Percentiles rank a stretch among this genome's conserved stretches.
Evolutionary conservation across 2,329 filamentous ascomycete species (phyloP).

Genomic region (Onygenales sp.): DNA sequence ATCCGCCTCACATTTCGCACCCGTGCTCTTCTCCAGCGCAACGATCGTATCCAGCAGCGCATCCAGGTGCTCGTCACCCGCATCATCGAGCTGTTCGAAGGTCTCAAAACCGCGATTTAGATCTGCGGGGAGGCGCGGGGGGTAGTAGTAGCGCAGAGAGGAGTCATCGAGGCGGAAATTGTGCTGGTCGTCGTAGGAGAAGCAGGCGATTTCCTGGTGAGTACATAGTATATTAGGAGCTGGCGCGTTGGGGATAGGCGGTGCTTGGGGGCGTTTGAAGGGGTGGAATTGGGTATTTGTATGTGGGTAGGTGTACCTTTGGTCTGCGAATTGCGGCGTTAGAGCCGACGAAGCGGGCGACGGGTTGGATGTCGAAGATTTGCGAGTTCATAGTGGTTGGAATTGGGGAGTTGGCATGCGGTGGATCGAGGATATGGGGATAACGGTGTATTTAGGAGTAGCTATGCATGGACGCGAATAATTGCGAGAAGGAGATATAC

Average conservation of each 20-base stretch:
- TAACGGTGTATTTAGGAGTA: not conserved
- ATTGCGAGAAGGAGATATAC: no score
- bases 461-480: not conserved
- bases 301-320: slow-evolving; percentile 42
- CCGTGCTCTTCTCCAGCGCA: slow-evolving; percentile 59
- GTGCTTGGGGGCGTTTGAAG: not conserved
- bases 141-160: slow-evolving; percentile 82
- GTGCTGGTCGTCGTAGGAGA: slow-evolving; percentile 85
- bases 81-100: slow-evolving; percentile 76
- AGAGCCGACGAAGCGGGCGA: slow-evolving; percentile 56
- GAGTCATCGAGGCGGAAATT: slow-evolving; percentile 65
- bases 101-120: slow-evolving; percentile 71
- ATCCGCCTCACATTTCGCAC: slow-evolving; percentile 61
- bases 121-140: slow-evolving; percentile 60
- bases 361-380: slow-evolving; percentile 59
- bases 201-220: slow-evolving; percentile 78
- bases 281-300: not conserved
- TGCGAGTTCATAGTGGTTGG: slow-evolving; percentile 21
- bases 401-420: not conserved
- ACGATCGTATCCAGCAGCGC: slow-evolving; percentile 69
- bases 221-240: not conserved
- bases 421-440: no score
- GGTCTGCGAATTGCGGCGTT: slow-evolving; percentile 66
- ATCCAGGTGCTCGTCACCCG: slow-evolving; percentile 77
- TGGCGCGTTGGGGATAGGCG: not conserved